Evolutionary conservation across 805 yeast species (phyloP), one percentile per base, ranked within the genome.

Genomic region (Yamadazyma insecticola): DNA sequence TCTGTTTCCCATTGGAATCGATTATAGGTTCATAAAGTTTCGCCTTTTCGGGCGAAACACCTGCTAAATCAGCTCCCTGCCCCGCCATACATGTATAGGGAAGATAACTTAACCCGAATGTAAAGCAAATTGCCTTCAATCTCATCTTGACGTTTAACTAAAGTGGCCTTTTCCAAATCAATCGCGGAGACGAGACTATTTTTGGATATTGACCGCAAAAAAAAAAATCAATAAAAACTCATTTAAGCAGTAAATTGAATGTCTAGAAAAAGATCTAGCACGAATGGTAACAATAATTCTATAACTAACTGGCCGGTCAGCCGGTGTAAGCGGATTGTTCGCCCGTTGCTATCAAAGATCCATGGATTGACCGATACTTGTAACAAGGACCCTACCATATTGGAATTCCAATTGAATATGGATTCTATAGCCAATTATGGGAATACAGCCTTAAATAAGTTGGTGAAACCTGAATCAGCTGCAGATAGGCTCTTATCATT

Each of bases 1-100:
- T 43, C 16, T 40, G 24, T 11, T 36, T 38, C 0, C 59, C 63
- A 22, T 44, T 33, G 1, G 76, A 75, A 5, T 70, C 53, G 1
- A 50, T 38, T 32, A 69, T 70, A 1, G 89, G 77, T 5, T 49
- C 44, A 47, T 85, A 85, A 16, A 67, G 48, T 3, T 52, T 43
- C 33, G 61, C 67, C 23, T 57, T 53, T 20, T 48, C 53, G 0
- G 72, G 69, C 0, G 60, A 33, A 0, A 67, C 68, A 0, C 76
- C 75, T 23, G 33, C 25, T 4, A 55, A 16, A 15, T 19, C 9
- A 10, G 24, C 30, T 6, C 12, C n/a, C n/a, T n/a, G n/a, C n/a
- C n/a, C n/a, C n/a, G n/a, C n/a, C n/a, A n/a, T n/a, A n/a, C n/a
- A n/a, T n/a, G n/a, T n/a, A n/a, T n/a, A n/a, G n/a, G n/a, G n/a